A percentile compares a stretch with the other conserved stretches of the same genome.
These are phyloP conservation scores for Fraxinus pennsylvanica DNA, from an alignment of 257 asterid genomes.

Conservation along the genomic window DNA sequence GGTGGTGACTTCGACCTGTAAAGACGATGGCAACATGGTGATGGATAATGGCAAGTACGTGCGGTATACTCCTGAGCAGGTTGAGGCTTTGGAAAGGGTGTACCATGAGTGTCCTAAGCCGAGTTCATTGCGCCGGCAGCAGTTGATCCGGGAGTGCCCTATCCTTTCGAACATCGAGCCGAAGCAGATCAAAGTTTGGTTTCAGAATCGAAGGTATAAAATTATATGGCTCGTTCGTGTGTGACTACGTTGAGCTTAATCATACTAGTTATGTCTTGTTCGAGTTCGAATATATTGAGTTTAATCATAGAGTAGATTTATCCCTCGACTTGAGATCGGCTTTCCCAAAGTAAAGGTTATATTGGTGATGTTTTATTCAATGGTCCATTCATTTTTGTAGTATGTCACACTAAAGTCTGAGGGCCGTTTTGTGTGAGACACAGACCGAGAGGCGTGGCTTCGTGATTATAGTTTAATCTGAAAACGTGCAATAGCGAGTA, in stretches of 20 bases:
- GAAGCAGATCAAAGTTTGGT: conserved; percentile 99
- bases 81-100: conserved; percentile 89
- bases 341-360: too few relatives aligned
- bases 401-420: too few relatives aligned
- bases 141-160: conserved; percentile 85
- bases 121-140: conserved; percentile 90
- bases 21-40: conserved; percentile 62
- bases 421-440: too few relatives aligned
- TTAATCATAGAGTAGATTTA: too few relatives aligned
- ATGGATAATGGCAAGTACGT: conserved; percentile 90
- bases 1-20: conserved; percentile 80
- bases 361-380: too few relatives aligned
- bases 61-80: conserved; percentile 97
- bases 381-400: too few relatives aligned
- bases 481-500: background rate
- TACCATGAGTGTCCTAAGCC: conserved; percentile 97
- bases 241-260: background rate
- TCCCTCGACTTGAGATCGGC: too few relatives aligned
- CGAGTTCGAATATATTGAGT: background rate
- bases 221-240: background rate
- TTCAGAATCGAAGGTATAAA: conserved; percentile 83
- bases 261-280: background rate
- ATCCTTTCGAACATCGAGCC: conserved; percentile 92
- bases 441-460: background rate
- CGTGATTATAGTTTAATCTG: background rate